Evolutionary conservation across 140 eudicot genomes (phyloP).

Genomic region (Erigeron philadelphicus): DNA sequence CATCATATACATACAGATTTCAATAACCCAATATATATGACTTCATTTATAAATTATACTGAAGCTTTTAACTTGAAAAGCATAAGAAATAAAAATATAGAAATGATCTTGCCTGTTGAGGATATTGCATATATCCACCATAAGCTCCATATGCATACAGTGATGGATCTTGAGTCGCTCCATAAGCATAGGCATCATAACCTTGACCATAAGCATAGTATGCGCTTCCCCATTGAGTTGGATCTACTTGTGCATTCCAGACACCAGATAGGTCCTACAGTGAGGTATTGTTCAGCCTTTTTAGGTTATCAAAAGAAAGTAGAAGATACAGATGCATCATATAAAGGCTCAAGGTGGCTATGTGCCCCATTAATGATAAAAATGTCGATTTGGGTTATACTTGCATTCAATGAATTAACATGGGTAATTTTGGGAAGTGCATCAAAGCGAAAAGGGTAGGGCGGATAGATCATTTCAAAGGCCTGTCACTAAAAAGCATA

Average conservation of each 20-base stretch:
- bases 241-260: conserved; percentile 70
- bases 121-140: conserved; percentile 81
- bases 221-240: conserved; percentile 70
- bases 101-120: conserved; percentile 65
- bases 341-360: background rate
- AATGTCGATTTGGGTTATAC: background rate
- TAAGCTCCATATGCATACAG: conserved; percentile 74
- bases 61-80: background rate
- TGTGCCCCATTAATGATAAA: background rate
- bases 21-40: conserved; percentile 1
- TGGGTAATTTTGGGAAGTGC: background rate
- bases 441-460: background rate
- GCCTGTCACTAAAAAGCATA: too few species aligned
- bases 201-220: conserved; percentile 96
- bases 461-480: background rate
- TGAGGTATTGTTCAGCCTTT: background rate
- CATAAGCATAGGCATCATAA: conserved; percentile 91
- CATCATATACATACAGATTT: background rate
- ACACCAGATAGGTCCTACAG: conserved; percentile 58
- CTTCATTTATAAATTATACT: background rate
- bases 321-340: conserved; percentile 1
- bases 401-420: background rate
- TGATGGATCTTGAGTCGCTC: conserved; percentile 80
- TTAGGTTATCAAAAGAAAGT: background rate
- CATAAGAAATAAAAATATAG: conserved; percentile 7